Base-by-base conservation (phyloP, 1,284 basidiomycete species). In the Sparassis latifolia region DNA sequence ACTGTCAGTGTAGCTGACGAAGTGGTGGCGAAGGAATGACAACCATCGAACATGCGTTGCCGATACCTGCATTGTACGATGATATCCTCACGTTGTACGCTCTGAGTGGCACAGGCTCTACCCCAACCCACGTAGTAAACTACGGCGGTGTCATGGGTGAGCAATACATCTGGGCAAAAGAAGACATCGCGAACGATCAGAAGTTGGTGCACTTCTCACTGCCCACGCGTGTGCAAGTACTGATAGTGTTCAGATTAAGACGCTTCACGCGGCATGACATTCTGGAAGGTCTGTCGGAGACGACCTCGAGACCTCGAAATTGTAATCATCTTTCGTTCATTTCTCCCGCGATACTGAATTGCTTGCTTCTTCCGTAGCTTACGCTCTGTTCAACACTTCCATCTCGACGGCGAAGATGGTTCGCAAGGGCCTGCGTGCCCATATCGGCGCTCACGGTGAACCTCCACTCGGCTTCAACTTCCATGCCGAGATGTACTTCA, bases 391-490 rank as follows among this genome's bases (percentile, higher is more conserved):
- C 62, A 88, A 88, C 57, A 83, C 81, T 1, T 87, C 86, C 5
- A 66, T 66, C 10, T 84, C 84, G 1, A 72, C 81, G 9, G 80
- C 82, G 1, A 78, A 81, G 58, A 81, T 87, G 80, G 78, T 86
- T 7, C 68, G 74, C 28, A 76, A 65, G 61, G 85, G 76, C n/a
- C 62, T 86, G 27, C 71, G 73, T 30, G 72, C 80, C 1, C 79
- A 84, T 55, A 83, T 88, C 52, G 85, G 85, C 31, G 85, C 85
- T 0, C 85, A 88, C 56, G 85, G 85, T n/a, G 86, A 88, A 63
- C 75, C 79, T 2, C 85, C 86, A 0, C 65, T 86, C 10, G 85
- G 85, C 1, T 59, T 82, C n/a, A 86, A 84, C 66, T 88, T 87
- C 58, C 86, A 88, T 54, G 76, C 78, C 27, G 85, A 88, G 60